These are phyloP conservation scores for Centrapalus pauciflorus DNA, from an alignment of 129 eudicot genomes.

Conservation along the genomic window DNA sequence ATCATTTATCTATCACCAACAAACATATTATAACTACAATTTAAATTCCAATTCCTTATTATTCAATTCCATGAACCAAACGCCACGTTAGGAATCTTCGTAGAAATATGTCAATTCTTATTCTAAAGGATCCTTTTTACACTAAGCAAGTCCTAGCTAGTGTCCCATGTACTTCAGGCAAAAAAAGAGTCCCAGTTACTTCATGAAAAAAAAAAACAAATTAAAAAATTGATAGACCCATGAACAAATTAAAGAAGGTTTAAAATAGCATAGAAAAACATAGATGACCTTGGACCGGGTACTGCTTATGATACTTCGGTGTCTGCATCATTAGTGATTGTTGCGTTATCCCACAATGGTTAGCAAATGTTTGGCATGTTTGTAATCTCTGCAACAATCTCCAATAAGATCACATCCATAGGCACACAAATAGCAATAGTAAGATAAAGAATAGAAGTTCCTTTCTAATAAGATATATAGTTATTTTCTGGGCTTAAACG, in stretches of 20 bases:
- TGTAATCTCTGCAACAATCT: slow-evolving; percentile 43
- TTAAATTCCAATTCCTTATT: too few species aligned
- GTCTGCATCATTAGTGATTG: slow-evolving; percentile 37
- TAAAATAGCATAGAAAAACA: slow-evolving; percentile 1
- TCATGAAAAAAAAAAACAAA: not conserved
- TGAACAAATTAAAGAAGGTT: not conserved
- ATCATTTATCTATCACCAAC: too few species aligned
- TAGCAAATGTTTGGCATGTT: slow-evolving; percentile 43
- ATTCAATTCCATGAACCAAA: too few species aligned
- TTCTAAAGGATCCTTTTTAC: not conserved
- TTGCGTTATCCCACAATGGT: slow-evolving; percentile 30
- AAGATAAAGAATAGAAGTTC: not conserved
- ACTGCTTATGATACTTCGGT: slow-evolving; percentile 50
- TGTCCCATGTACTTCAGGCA: not conserved
- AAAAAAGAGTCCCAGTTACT: not conserved
- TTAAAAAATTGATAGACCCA: not conserved
- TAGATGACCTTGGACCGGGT: slow-evolving; percentile 49
- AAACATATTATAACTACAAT: too few species aligned
- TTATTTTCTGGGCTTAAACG: too few species aligned
- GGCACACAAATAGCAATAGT: not conserved
- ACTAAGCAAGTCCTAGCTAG: not conserved
- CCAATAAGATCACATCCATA: slow-evolving; percentile 9
- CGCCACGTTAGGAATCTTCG: not conserved
- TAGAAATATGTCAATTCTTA: not conserved
- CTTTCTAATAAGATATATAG: not conserved